Evolutionary conservation across 176 grass and related monocot genomes (phyloP).

Genomic region (Aegilops tauschii): DNA sequence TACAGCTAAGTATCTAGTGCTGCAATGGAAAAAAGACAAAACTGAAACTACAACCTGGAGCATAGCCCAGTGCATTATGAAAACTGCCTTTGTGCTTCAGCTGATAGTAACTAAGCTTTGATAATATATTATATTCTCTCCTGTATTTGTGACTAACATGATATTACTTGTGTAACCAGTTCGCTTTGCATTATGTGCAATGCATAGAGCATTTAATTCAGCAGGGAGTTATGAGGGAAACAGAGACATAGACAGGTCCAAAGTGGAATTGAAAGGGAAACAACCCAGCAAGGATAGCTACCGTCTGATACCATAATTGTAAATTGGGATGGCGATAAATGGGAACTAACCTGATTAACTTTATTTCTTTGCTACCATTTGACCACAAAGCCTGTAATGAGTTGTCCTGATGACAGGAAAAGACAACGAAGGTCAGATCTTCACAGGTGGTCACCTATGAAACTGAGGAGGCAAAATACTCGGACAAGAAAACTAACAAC

Average conservation of each 20-base stretch:
- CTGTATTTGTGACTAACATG: neutral
- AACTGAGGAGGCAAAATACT: constrained; percentile 5
- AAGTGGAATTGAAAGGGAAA: neutral
- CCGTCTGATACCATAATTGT: neutral
- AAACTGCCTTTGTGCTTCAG: neutral
- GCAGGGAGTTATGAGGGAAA: neutral
- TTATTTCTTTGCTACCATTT: constrained; percentile 36
- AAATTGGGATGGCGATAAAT: neutral
- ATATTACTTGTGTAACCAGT: neutral
- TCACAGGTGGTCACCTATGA: neutral
- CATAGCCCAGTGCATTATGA: neutral
- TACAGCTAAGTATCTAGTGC: neutral
- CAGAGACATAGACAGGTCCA: neutral
- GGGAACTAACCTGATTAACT: constrained; percentile 40
- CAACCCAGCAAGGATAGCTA: neutral
- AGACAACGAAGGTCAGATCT: neutral
- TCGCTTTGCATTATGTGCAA: neutral
- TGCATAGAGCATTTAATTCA: neutral
- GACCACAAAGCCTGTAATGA: constrained; percentile 62
- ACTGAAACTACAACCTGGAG: neutral
- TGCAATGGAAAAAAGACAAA: neutral
- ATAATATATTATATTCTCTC: neutral
- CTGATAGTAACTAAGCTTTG: neutral
- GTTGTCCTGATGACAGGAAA: constrained; percentile 40
- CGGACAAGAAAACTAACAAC: constrained; percentile 44